Base-by-base conservation (phyloP, 2,329 filamentous ascomycete genomes). In the Arthrobotrys sphaeroides region DNA sequence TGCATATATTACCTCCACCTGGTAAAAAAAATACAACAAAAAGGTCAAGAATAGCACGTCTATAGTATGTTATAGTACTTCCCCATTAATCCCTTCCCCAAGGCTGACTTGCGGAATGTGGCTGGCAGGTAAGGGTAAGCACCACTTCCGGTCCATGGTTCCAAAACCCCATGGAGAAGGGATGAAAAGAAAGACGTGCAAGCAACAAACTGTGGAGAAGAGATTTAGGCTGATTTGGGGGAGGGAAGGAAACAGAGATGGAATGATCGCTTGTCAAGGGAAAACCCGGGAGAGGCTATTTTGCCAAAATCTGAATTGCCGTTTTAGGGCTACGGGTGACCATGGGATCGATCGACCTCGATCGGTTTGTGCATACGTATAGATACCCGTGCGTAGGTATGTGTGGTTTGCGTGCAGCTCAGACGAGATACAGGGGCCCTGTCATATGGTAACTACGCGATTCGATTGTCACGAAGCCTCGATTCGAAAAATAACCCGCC, bases 91-190 rank as follows among this genome's bases (percentile, higher is more conserved):
- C n/a, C n/a, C n/a, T n/a, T 36, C 22, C 49, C 31, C 49, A 55
- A 55, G 51, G 51, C 51, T 55, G 51, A 55, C 51, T 36, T 24
- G 31, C 51, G 51, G n/a, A 36, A 12, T 33, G 51, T 55, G 51
- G 51, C 51, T 55, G 16, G n/a, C 12, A 16, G 13, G 31, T 26
- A 53, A 20, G n/a, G 16, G 16, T 18, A 43, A 20, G 40, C 36
- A 40, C 36, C 13, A 40, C 12, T n/a, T n/a, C 10, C 36, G 36
- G 36, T 16, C 51, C 51, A 55, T 55, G 51, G 51, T 55, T 55
- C 28, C 51, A 16, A 40, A 10, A 40, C 9, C n/a, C 10, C 28
- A 10, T 10, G 28, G 28, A 33, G 28, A 10, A 33, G 28, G 28
- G 28, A 10, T 5, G 28, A 13, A 16, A 33, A 22, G 24, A 38